A percentile compares a stretch with the other conserved stretches of the same genome.
These are phyloP conservation scores for Myriosclerotinia duriaeana DNA, from an alignment of 2,329 filamentous ascomycete genomes.

Conservation along the genomic window DNA sequence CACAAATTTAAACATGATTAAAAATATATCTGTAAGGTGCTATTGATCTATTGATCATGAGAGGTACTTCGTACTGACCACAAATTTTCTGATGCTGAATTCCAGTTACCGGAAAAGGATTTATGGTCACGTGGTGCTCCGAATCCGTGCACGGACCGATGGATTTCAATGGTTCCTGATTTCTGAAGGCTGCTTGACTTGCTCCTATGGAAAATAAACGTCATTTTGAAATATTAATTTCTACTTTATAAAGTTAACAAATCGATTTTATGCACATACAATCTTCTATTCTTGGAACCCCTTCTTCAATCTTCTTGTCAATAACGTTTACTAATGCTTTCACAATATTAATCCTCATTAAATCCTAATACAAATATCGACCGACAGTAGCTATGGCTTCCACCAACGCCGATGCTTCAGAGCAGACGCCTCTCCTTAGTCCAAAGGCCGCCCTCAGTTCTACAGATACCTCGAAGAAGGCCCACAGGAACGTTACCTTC, in stretches of 20 bases:
- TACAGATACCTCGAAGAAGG: constrained; percentile 16
- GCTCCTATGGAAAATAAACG: constrained; percentile 17
- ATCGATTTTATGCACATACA: constrained; percentile 8
- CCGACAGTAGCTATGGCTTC: constrained; percentile 18
- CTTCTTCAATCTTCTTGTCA: background rate
- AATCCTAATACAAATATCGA: background rate
- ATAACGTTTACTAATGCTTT: background rate
- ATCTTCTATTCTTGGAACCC: background rate
- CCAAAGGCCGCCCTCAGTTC: constrained; percentile 9
- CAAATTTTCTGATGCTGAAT: too few species aligned
- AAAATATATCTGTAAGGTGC: too few species aligned
- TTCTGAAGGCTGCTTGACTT: constrained; percentile 1
- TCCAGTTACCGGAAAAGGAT: background rate
- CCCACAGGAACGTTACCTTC: constrained; percentile 67
- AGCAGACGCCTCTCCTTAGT: constrained; percentile 21
- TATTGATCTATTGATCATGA: too few species aligned
- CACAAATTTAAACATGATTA: too few species aligned
- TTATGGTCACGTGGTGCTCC: background rate
- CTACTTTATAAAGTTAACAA: constrained; percentile 1
- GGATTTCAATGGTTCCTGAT: constrained; percentile 6
- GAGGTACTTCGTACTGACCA: too few species aligned
- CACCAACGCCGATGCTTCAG: constrained; percentile 16
- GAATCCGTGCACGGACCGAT: constrained; percentile 5
- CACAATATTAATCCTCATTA: background rate
- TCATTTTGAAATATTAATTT: constrained; percentile 17